Conservation (phyloP, 257 asterid genomes). For the Plectranthus barbatus region DNA sequence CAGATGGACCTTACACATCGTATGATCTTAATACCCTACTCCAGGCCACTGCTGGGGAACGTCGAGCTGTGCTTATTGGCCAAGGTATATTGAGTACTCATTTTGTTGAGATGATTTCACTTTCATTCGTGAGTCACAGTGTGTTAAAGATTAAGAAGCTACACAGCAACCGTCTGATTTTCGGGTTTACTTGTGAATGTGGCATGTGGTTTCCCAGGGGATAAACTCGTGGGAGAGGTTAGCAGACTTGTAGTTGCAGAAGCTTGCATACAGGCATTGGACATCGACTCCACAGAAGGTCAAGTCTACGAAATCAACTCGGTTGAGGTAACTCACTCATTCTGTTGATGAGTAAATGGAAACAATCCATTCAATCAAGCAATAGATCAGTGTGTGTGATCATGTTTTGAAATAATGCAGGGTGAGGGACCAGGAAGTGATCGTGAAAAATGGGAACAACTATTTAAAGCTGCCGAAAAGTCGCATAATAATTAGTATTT, state of each 20-base stretch:
- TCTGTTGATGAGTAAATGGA: too few species aligned
- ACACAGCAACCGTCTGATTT: neutral
- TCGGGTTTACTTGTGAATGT: too few species aligned
- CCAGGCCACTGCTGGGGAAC: conserved; percentile 97
- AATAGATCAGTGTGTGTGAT: neutral
- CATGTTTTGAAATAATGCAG: conserved; percentile 29
- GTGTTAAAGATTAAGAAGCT: neutral
- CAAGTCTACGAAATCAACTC: conserved; percentile 88
- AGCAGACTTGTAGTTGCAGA: conserved; percentile 94
- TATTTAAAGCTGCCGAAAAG: conserved; percentile 51
- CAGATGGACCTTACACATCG: conserved; percentile 97
- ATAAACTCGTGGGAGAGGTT: conserved; percentile 87
- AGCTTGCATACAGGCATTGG: conserved; percentile 90
- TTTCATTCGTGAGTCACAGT: too few species aligned
- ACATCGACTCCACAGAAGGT: conserved; percentile 63
- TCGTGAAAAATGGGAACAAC: conserved; percentile 53
- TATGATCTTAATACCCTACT: conserved; percentile 87
- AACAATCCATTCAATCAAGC: too few species aligned
- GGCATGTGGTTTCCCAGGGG: too few species aligned
- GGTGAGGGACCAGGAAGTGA: conserved; percentile 97
- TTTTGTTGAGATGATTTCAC: neutral
- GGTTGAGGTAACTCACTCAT: conserved; percentile 66
- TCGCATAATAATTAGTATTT: neutral
- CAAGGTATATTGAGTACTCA: conserved; percentile 47
- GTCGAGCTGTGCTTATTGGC: conserved; percentile 80